phyloP scores from a whole-genome alignment of 2,329 filamentous ascomycete genomes.

The Chrysoporthe deuterocubensis region DNA sequence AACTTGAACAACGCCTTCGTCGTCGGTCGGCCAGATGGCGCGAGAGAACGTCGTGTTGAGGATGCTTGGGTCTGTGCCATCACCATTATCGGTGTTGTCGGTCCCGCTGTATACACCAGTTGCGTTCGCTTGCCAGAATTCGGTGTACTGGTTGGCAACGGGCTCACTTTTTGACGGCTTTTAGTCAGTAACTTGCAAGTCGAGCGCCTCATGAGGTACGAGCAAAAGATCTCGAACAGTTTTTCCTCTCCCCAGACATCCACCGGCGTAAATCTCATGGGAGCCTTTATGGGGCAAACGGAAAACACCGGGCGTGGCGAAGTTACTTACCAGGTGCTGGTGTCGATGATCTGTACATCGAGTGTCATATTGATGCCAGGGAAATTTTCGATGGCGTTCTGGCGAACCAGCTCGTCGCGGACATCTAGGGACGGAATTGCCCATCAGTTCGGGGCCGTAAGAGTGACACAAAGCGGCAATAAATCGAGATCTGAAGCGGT shows the following conservation, averaged over 20 bases:
- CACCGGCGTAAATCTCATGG: no score
- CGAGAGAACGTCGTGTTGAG: constrained; percentile 20
- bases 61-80: constrained; percentile 10
- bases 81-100: constrained; percentile 11
- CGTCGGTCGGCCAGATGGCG: constrained; percentile 18
- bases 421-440: not conserved
- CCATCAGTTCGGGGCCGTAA: no score
- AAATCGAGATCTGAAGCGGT: not conserved
- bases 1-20: constrained; percentile 18
- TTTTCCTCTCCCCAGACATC: no score
- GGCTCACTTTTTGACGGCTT: constrained; percentile 39
- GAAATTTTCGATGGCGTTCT: constrained; percentile 11
- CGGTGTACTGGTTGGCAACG: constrained; percentile 46
- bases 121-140: constrained; percentile 47
- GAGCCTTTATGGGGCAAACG: no score
- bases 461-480: no score
- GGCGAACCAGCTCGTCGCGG: constrained; percentile 14
- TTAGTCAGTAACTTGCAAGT: not conserved
- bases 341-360: constrained; percentile 57
- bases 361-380: constrained; percentile 52
- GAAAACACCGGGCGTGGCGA: no score
- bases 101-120: constrained; percentile 18
- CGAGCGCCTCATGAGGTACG: not conserved
- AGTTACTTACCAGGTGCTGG: constrained; percentile 44
- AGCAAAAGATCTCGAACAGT: not conserved